phyloP scores from a whole-genome alignment of 169 alveolate genomes.

The Eimeria zaria region DNA sequence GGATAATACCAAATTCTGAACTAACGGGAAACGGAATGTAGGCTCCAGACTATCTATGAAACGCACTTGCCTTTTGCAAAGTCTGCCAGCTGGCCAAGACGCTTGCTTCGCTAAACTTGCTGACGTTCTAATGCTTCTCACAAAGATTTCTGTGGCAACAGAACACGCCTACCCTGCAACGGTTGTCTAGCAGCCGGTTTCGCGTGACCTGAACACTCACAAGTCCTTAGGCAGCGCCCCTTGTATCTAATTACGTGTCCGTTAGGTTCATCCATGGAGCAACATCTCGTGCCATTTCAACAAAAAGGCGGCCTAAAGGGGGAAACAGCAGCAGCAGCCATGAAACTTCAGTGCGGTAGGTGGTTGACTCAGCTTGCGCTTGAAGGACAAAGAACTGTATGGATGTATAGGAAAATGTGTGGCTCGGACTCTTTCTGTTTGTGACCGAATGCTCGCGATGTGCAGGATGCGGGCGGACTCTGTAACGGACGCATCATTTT shows the following conservation, averaged over 20 bases:
- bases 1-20: constrained; percentile 70
- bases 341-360: constrained; percentile 64
- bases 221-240: background rate
- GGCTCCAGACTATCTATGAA: background rate
- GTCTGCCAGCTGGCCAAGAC: background rate
- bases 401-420: background rate
- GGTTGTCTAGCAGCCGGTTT: background rate
- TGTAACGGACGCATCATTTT: background rate
- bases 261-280: constrained; percentile 5
- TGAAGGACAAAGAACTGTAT: background rate
- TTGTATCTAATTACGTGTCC: background rate
- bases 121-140: background rate
- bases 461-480: constrained; percentile 44
- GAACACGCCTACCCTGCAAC: background rate
- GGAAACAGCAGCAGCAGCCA: constrained; percentile 51
- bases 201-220: background rate
- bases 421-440: background rate
- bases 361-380: background rate
- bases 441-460: background rate
- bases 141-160: background rate
- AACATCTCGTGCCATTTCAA: background rate
- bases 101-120: background rate
- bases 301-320: constrained; percentile 41
- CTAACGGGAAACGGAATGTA: constrained; percentile 79
- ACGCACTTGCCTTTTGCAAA: background rate